Evolutionary conservation across 78 protist genomes (phyloP).

Genomic region (Speleostelium caveatum): DNA sequence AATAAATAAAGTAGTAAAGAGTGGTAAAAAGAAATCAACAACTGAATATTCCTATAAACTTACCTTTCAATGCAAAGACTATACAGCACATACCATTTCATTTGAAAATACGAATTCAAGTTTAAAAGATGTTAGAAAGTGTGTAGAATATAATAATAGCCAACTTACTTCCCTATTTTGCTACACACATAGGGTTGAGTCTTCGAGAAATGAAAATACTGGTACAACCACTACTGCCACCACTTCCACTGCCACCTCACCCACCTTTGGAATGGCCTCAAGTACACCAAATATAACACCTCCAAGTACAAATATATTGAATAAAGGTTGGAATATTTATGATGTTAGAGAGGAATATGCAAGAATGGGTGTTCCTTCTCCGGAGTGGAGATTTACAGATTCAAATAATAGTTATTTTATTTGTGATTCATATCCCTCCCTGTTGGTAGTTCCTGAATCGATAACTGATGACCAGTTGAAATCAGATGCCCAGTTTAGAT

Average conservation of each 20-base stretch:
- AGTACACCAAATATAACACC: no score
- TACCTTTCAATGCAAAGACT: slow-evolving; percentile 59
- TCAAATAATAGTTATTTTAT: slow-evolving; percentile 69
- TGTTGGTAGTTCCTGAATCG: slow-evolving; percentile 74
- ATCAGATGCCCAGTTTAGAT: slow-evolving; percentile 71
- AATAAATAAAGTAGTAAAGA: slow-evolving; percentile 28
- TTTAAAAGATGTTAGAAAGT: slow-evolving; percentile 62
- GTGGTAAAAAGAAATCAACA: slow-evolving; percentile 50
- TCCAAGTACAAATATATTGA: no score
- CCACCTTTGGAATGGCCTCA: no score
- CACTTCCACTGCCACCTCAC: no score
- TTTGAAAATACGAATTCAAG: slow-evolving; percentile 32
- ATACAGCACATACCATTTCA: slow-evolving; percentile 38
- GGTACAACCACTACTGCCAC: no score
- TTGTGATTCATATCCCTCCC: slow-evolving; percentile 82
- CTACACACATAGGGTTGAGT: slow-evolving; percentile 10
- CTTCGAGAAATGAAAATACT: not conserved
- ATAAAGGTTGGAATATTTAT: slow-evolving; percentile 69
- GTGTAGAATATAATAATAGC: slow-evolving; percentile 10
- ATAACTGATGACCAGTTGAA: slow-evolving; percentile 65
- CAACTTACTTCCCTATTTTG: slow-evolving; percentile 19
- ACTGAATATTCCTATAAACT: slow-evolving; percentile 58
- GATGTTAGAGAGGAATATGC: slow-evolving; percentile 64
- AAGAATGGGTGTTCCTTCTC: slow-evolving; percentile 83
- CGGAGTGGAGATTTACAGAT: slow-evolving; percentile 81